phyloP scores from a whole-genome alignment of 2,329 filamentous ascomycete genomes.

The Cordyceps militaris region DNA sequence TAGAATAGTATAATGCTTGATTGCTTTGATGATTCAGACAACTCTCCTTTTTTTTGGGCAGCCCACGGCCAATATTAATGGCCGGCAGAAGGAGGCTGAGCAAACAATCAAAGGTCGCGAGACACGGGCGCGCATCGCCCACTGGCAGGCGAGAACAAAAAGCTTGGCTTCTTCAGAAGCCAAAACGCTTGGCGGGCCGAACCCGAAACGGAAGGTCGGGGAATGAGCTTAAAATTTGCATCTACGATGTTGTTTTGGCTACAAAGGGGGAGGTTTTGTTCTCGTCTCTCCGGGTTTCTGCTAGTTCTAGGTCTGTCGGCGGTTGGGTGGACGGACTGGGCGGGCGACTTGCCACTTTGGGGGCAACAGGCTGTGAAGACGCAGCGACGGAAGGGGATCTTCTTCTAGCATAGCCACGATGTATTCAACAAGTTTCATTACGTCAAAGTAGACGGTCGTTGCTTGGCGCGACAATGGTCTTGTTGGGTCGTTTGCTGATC shows the following conservation, averaged over 20 bases:
- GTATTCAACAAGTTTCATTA: background rate
- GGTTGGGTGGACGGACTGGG: background rate
- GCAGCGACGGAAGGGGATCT: background rate
- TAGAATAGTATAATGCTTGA: background rate
- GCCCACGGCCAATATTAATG: constrained; percentile 4
- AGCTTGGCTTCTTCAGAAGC: constrained; percentile 5
- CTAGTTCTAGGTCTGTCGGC: background rate
- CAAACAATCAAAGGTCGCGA: background rate
- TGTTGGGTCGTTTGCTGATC: background rate
- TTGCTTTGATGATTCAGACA: no score
- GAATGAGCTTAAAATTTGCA: constrained; percentile 6
- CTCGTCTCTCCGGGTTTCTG: background rate
- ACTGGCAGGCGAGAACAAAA: background rate
- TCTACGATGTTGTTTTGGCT: background rate
- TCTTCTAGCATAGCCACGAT: constrained; percentile 9
- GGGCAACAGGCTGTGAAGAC: background rate
- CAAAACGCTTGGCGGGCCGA: constrained; percentile 7
- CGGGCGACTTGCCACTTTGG: background rate
- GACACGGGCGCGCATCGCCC: background rate
- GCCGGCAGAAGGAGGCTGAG: constrained; percentile 8
- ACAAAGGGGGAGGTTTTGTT: background rate
- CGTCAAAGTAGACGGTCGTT: background rate
- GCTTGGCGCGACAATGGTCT: background rate
- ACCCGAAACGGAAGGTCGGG: constrained; percentile 9
- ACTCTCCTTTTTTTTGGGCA: no score